phyloP scores from a whole-genome alignment of 352 stramenopile species.

The Albugo candida region DNA sequence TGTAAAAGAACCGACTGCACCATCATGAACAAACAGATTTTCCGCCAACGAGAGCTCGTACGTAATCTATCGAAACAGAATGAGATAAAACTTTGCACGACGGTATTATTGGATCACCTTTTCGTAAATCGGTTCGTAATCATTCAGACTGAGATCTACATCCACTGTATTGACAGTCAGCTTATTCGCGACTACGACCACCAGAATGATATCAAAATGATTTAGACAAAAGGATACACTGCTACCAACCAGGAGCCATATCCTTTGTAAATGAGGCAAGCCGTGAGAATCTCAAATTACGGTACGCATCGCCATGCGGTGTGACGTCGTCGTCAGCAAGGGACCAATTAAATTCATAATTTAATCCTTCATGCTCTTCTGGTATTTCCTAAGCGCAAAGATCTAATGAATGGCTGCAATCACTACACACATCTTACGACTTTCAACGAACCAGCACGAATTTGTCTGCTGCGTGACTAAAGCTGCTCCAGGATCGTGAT shows the following conservation, averaged over 20 bases:
- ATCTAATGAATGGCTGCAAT: not conserved
- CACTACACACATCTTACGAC: not conserved
- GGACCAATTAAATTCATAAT: constrained; percentile 80
- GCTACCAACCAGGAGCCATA: constrained; percentile 23
- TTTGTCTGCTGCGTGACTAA: constrained; percentile 50
- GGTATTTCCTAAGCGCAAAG: constrained; percentile 30
- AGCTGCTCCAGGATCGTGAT: constrained; percentile 21
- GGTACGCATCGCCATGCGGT: constrained; percentile 52
- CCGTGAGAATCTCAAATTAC: constrained; percentile 52
- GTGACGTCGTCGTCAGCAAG: constrained; percentile 64
- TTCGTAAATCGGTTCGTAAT: constrained; percentile 49
- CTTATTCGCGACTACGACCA: constrained; percentile 25
- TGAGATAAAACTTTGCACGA: constrained; percentile 2
- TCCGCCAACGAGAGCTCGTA: constrained; percentile 36
- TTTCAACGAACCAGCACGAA: constrained; percentile 37
- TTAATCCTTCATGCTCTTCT: constrained; percentile 51
- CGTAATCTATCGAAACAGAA: constrained; percentile 17
- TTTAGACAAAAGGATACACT: not conserved
- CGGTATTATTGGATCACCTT: constrained; percentile 6
- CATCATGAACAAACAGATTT: constrained; percentile 51
- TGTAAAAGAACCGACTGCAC: constrained; percentile 56
- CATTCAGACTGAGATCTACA: constrained; percentile 36
- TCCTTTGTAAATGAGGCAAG: constrained; percentile 41
- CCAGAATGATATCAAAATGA: not conserved
- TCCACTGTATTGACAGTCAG: constrained; percentile 38